Percentiles rank a stretch among this genome's conserved stretches.
phyloP scores from a whole-genome alignment of 2,329 filamentous ascomycete genomes.

The Gnomoniopsis sp. region DNA sequence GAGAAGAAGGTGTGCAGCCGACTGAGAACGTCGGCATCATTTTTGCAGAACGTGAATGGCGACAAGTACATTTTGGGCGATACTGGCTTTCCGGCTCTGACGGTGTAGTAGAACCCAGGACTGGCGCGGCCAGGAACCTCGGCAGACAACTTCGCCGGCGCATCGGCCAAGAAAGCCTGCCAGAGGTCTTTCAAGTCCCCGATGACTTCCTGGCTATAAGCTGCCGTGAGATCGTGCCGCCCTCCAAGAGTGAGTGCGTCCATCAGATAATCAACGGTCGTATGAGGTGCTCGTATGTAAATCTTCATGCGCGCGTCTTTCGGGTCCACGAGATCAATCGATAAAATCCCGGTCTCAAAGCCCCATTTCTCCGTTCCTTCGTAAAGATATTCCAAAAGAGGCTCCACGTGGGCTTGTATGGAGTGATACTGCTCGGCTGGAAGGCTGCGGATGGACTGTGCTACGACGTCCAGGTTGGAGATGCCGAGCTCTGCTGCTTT shows the following conservation, averaged over 20 bases:
- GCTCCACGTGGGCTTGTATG: constrained; percentile 19
- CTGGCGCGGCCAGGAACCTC: constrained; percentile 20
- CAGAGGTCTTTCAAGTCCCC: constrained; percentile 22
- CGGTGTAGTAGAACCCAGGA: constrained; percentile 25
- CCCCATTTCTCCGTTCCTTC: constrained; percentile 21
- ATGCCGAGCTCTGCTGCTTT: constrained; percentile 23
- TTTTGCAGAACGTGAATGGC: constrained; percentile 22
- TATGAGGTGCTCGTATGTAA: constrained; percentile 22
- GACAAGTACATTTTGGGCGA: constrained; percentile 24
- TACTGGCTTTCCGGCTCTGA: constrained; percentile 20
- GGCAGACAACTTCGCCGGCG: constrained; percentile 19
- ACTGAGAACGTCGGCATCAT: constrained; percentile 22
- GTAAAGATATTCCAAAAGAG: constrained; percentile 22
- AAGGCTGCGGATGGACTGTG: constrained; percentile 20
- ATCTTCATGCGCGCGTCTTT: constrained; percentile 23
- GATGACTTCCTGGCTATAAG: constrained; percentile 17
- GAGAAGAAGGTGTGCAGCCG: constrained; percentile 21
- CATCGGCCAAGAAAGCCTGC: constrained; percentile 22
- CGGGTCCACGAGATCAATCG: constrained; percentile 22
- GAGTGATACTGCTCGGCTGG: constrained; percentile 20
- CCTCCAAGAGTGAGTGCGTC: constrained; percentile 25
- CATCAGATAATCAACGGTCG: constrained; percentile 23
- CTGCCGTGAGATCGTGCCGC: constrained; percentile 11
- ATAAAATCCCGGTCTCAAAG: constrained; percentile 24
- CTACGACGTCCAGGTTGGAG: constrained; percentile 22